These are phyloP conservation scores for Dactylonectria estremocensis DNA, from an alignment of 2,329 filamentous ascomycete genomes.

Conservation along the genomic window DNA sequence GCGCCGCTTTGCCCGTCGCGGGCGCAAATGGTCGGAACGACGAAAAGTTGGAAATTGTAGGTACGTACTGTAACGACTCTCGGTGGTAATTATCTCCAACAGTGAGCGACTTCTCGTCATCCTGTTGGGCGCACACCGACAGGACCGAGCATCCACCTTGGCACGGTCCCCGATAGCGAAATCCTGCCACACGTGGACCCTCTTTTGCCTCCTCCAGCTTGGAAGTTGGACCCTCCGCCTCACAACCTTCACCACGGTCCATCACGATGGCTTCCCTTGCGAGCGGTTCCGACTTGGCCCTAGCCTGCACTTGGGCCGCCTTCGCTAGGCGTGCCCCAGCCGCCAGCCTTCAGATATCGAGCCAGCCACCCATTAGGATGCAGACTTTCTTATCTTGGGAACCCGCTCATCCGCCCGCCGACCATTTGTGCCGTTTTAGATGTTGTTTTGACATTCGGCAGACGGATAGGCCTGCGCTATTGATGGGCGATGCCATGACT, in stretches of 20 bases:
- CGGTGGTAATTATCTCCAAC: constrained; percentile 1
- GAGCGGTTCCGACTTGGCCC: constrained; percentile 25
- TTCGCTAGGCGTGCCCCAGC: constrained; percentile 26
- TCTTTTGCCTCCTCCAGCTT: constrained; percentile 4
- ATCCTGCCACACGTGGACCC: constrained; percentile 19
- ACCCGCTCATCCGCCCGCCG: constrained; percentile 26
- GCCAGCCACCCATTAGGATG: constrained; percentile 11
- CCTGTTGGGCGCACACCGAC: constrained; percentile 37
- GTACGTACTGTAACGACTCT: no score
- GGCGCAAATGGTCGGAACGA: constrained; percentile 24
- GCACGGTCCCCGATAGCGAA: constrained; percentile 31
- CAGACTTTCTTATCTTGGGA: constrained; percentile 26
- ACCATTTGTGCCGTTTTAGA: constrained; percentile 17
- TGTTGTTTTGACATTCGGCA: constrained; percentile 19
- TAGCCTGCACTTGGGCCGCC: constrained; percentile 14
- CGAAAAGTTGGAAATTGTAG: constrained; percentile 14
- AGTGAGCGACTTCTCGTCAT: constrained; percentile 31
- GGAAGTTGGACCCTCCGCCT: constrained; percentile 1
- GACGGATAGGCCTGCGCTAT: constrained; percentile 13
- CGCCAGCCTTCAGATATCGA: constrained; percentile 22
- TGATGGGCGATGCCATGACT: constrained; percentile 8
- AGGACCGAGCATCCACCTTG: constrained; percentile 22
- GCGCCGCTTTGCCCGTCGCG: constrained; percentile 13
- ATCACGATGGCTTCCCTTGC: constrained; percentile 34
- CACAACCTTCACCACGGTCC: constrained; percentile 3